Base-by-base conservation (phyloP, 164 flowering plant genomes). In the Tinospora cordifolia region DNA sequence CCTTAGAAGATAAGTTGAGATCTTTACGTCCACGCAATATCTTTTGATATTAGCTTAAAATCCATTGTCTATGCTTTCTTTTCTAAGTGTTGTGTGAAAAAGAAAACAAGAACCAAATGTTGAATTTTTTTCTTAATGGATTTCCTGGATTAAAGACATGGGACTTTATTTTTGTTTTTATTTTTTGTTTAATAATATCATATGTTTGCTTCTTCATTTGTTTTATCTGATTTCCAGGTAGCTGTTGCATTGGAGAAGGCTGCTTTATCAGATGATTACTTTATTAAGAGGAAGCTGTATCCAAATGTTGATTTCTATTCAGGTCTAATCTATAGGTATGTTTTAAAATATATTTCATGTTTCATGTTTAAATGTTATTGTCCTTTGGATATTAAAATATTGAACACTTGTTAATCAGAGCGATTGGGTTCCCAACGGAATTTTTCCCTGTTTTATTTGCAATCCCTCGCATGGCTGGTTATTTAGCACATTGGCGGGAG, bases 251-350 rank as follows among this genome's bases (percentile, higher is more conserved):
- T 92, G 83, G 99, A 95, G 86, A 91, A 91, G 81, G 98, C 98
- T 77, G 99, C 98, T 36, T 77, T 95, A 2, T 90, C 99, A 59
- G 99, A 95, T 77, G 95, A 91, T 17, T 95, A 87, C 69, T 95
- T 95, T 83, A 81, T 91, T 63, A 89, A 90, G 83, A 84, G 99
- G 85, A 92, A 91, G 84, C 81, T 95, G 40, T 92, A 95, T 78
- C 99, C 99, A 19, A 95, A 95, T 81, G 99, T 95, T 69, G 99
- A 95, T 80, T 95, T 95, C 86, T 95, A 95, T 83, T 95, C 99
- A 36, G 99, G 99, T 15, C 81, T 95, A 75, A 95, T 95, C 63
- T 95, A 95, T 68, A 88, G 98, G 99, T 95, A 75, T n/a, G 27
- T 4, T 15, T 69, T 38, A 21, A 38, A 6, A 62, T 27, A 27